These are phyloP conservation scores for Amanita subjunquillea DNA, from an alignment of 768 basidiomycete species.

Conservation along the genomic window DNA sequence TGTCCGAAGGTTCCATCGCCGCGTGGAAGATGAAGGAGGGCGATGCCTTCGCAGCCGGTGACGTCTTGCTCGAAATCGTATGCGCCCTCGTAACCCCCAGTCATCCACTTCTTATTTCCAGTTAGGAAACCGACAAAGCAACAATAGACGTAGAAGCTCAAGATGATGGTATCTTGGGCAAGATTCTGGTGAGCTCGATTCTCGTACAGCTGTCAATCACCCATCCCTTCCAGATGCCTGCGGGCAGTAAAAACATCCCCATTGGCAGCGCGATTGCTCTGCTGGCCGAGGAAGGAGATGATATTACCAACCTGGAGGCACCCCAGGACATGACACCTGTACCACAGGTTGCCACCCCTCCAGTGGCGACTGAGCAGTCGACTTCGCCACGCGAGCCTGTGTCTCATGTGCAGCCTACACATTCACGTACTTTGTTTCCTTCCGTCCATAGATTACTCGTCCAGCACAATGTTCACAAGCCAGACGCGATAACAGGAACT, in stretches of 20 bases:
- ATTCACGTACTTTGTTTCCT: constrained; percentile 75
- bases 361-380: constrained; percentile 15
- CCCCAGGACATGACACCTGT: constrained; percentile 35
- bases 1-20: constrained; percentile 91
- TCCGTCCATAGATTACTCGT: constrained; percentile 77
- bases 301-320: constrained; percentile 73
- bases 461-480: constrained; percentile 48
- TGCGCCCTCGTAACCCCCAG: constrained; percentile 15
- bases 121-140: constrained; percentile 87
- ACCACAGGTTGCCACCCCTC: constrained; percentile 15
- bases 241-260: constrained; percentile 75
- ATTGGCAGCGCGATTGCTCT: constrained; percentile 89
- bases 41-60: constrained; percentile 69
- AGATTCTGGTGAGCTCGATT: constrained; percentile 58
- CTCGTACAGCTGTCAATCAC: background rate
- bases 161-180: constrained; percentile 91
- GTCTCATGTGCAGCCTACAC: constrained; percentile 28
- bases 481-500: constrained; percentile 72
- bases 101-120: constrained; percentile 1
- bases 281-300: constrained; percentile 93
- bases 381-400: constrained; percentile 21
- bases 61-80: constrained; percentile 86
- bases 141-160: constrained; percentile 99
- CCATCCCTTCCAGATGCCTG: constrained; percentile 37
- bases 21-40: constrained; percentile 88